Evolutionary conservation across 2,329 filamentous ascomycete species (phyloP), one percentile per base, ranked within the genome.

Genomic region (Seiridium cupressi): DNA sequence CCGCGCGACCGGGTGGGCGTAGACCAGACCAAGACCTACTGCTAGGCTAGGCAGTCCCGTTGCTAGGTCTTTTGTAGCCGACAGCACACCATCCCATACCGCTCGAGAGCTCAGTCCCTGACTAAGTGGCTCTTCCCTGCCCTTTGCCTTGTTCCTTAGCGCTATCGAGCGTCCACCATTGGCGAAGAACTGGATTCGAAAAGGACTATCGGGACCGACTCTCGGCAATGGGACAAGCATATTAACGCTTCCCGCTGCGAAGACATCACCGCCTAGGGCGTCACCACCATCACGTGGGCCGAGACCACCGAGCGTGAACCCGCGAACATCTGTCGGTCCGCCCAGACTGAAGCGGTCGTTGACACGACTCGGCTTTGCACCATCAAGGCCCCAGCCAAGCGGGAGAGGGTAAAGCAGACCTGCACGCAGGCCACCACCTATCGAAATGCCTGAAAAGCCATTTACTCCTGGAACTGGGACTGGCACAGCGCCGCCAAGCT

Each of bases 321-420:
- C 95, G 59, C 95, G 91, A 11, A 99, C 91, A 71, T 97, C 94
- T 3, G 93, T 97, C 3, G 95, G 94, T 0, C 95, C 95, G 48
- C 95, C 95, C 38, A 99, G 90, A 70, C 93, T 88, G 79, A 99
- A 99, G 49, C 95, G 92, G 74, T 99, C 95, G 72, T 96, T 97
- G 69, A 98, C 84, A 36, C 92, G 87, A 65, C 91, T 96, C 4
- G 89, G 85, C 32, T 84, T 80, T 0, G 89, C 83, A 54, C 79
- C 78, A 18, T 75, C 69, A 57, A 81, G 68, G 13, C 77, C 74
- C 66, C 82, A 85, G 5, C 86, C 86, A 6, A 90, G 77, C 1
- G 91, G 84, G 13, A 99, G 80, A 1, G 95, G 95, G 72, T 90
- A 96, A 7, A 99, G 81, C 54, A 97, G 73, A 42, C 95, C 95